phyloP scores from a whole-genome alignment of 176 grass and related monocot genomes.

The Typha latifolia region DNA sequence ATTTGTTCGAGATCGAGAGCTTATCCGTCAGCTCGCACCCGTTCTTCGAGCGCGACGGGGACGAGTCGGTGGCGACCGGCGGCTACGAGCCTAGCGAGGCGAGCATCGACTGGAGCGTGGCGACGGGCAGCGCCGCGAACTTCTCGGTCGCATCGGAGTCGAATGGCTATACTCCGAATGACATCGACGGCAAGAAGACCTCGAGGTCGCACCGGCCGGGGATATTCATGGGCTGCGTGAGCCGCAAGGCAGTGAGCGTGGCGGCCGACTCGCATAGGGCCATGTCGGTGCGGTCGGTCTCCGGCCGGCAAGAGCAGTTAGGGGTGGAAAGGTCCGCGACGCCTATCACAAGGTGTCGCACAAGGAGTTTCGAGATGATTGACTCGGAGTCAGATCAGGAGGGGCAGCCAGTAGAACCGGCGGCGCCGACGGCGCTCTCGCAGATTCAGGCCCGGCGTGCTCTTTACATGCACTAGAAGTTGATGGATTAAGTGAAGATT shows the following conservation, averaged over 20 bases:
- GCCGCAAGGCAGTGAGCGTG: constrained; percentile 58
- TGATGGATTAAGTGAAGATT: too few relatives aligned
- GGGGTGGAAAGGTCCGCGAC: too few relatives aligned
- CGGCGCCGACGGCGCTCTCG: too few relatives aligned
- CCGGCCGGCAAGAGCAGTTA: too few relatives aligned
- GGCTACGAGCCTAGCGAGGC: constrained; percentile 75
- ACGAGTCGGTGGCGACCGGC: constrained; percentile 1
- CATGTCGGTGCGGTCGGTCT: neutral
- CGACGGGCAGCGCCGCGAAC: constrained; percentile 48
- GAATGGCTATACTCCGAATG: constrained; percentile 5
- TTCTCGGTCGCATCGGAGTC: constrained; percentile 27
- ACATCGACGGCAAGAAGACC: neutral
- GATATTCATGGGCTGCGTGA: constrained; percentile 55
- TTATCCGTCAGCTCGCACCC: constrained; percentile 42
- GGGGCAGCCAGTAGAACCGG: too few relatives aligned
- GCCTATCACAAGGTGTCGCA: too few relatives aligned
- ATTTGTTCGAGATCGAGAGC: constrained; percentile 97
- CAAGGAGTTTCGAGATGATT: too few relatives aligned
- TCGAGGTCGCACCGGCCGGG: constrained; percentile 11
- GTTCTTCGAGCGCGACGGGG: constrained; percentile 3
- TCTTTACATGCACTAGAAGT: too few relatives aligned
- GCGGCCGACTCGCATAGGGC: constrained; percentile 4
- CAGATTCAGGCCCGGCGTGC: too few relatives aligned
- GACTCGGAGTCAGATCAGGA: too few relatives aligned
- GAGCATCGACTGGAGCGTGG: constrained; percentile 87